Evolutionary conservation across 2,329 filamentous ascomycete species (phyloP), one percentile per base, ranked within the genome.

Genomic region (Aspergillus sp.): DNA sequence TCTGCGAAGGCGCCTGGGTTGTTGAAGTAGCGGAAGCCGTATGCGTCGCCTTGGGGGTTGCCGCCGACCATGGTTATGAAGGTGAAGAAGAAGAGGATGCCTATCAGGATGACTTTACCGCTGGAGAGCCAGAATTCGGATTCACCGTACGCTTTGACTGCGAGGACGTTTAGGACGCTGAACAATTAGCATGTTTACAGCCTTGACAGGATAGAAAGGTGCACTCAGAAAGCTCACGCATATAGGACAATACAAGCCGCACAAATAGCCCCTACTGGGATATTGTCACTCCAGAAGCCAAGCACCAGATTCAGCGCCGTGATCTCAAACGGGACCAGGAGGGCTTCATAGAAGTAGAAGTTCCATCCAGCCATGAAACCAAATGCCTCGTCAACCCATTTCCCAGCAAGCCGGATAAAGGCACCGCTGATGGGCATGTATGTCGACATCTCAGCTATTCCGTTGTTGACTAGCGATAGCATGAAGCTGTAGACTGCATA

Each of bases 61-160:
- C 88, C 90, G 9, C 89, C 90, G 1, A 91, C 77, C 85, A 92
- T 91, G 59, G 87, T 85, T 59, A 93, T 80, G 65, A 93, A 89
- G 7, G 89, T 91, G 75, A 89, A 91, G 59, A 83, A 63, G 63
- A 90, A 80, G 30, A 91, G 79, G 1, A 82, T 85, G 26, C 90
- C 71, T 55, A 89, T 87, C 43, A 90, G 78, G 2, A 90, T 62
- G 2, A 89, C 81, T 69, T 90, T 89, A 5, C 57, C 55, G 12
- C 43, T 39, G 4, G 57, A 45, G 15, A 60, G 52, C 57, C 57
- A 62, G 44, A 60, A 62, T 30, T 62, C 57, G 13, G 60, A 48
- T 38, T 59, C 60, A 0, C 60, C 60, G 41, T 53, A 62, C 18
- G 34, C 34, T 4, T 32, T n/a, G 34, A 36, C 26, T 30, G 26